Conservation (phyloP, 2,329 filamentous ascomycete genomes). For the Phyllachora maydis region DNA sequence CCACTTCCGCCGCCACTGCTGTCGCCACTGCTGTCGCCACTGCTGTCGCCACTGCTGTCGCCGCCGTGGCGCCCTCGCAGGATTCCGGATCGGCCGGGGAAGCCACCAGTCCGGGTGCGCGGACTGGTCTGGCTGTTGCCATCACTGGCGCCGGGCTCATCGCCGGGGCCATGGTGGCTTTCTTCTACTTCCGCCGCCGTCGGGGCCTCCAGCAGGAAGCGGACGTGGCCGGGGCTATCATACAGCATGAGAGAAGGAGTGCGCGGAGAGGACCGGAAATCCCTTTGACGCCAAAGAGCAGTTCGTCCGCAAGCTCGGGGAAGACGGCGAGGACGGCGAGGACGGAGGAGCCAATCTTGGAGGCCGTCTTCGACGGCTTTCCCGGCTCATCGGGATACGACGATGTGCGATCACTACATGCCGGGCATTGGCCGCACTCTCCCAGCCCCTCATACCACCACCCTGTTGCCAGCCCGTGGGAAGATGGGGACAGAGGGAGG, state of each 20-base stretch:
- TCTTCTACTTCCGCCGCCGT: constrained; percentile 7
- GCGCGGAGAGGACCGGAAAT: constrained; percentile 5
- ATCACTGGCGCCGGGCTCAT: constrained; percentile 5
- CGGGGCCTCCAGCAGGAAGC: constrained; percentile 4
- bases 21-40: too few species aligned
- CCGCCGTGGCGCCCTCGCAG: constrained; percentile 2
- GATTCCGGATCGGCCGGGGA: constrained; percentile 2
- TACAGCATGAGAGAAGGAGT: constrained; percentile 4
- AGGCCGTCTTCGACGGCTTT: constrained; percentile 9
- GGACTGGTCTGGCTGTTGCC: constrained; percentile 7
- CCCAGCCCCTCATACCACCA: constrained; percentile 4
- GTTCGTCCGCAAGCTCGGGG: constrained; percentile 5
- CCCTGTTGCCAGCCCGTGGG: background rate
- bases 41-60: too few species aligned
- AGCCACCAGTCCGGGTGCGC: constrained; percentile 7
- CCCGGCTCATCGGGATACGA: constrained; percentile 10
- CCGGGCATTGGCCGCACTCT: constrained; percentile 6
- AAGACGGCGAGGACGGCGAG: constrained; percentile 6
- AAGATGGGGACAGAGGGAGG: background rate
- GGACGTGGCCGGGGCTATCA: constrained; percentile 3
- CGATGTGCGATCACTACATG: constrained; percentile 7
- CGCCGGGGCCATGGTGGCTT: constrained; percentile 7
- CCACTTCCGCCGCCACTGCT: too few species aligned
- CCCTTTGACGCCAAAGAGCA: constrained; percentile 1
- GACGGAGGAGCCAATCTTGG: too few species aligned